Percentiles rank a stretch among this genome's conserved stretches.
phyloP scores from a whole-genome alignment of 2,329 filamentous ascomycete species.

The Cladorrhinum sp. region DNA sequence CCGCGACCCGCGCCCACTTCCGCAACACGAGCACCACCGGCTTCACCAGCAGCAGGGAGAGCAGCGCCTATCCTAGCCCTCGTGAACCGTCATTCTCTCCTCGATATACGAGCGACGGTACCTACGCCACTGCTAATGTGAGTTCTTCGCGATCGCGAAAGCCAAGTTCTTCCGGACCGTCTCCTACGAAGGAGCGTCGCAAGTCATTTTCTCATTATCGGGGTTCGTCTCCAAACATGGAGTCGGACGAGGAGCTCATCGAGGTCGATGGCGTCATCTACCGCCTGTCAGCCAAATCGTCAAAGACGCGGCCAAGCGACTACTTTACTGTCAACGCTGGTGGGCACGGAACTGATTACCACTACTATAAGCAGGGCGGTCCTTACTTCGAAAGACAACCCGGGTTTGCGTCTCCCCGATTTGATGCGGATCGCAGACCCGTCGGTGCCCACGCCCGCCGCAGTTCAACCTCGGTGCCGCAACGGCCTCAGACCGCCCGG shows the following conservation, averaged over 20 bases:
- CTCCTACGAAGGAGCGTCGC: slow-evolving; percentile 51
- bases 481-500: slow-evolving; percentile 52
- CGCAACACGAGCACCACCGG: slow-evolving; percentile 40
- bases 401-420: slow-evolving; percentile 43
- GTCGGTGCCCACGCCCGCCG: slow-evolving; percentile 43
- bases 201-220: slow-evolving; percentile 58
- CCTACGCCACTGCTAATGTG: slow-evolving; percentile 66
- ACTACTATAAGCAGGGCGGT: slow-evolving; percentile 53
- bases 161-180: slow-evolving; percentile 47
- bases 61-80: slow-evolving; percentile 31
- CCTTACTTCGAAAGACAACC: slow-evolving; percentile 38
- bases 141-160: slow-evolving; percentile 52
- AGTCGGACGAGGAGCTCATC: slow-evolving; percentile 62
- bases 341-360: slow-evolving; percentile 58
- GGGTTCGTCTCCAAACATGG: slow-evolving; percentile 57
- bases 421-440: slow-evolving; percentile 41
- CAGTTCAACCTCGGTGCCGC: slow-evolving; percentile 48
- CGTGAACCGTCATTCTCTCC: slow-evolving; percentile 53
- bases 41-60: slow-evolving; percentile 29
- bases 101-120: slow-evolving; percentile 60
- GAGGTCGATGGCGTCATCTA: slow-evolving; percentile 53
- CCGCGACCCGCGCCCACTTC: slow-evolving; percentile 52
- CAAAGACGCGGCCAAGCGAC: slow-evolving; percentile 44
- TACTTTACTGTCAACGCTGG: slow-evolving; percentile 46
- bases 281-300: slow-evolving; percentile 51